Conservation (phyloP, 2,329 filamentous ascomycete genomes). For the Fusarium xyrophilum region DNA sequence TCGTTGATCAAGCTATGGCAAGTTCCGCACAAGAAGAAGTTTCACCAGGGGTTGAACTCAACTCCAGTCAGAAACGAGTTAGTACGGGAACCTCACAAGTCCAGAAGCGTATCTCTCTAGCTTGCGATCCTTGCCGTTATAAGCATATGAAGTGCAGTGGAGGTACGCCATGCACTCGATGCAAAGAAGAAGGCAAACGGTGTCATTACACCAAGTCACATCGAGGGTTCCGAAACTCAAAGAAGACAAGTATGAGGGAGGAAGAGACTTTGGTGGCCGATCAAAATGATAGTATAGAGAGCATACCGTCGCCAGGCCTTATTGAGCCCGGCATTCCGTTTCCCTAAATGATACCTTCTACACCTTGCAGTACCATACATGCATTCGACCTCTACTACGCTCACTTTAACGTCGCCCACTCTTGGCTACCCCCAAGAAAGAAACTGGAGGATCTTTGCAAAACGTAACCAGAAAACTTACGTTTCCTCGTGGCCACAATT, state of each 20-base stretch:
- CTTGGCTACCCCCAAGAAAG: constrained; percentile 34
- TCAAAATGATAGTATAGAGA: constrained; percentile 7
- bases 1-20: constrained; percentile 24
- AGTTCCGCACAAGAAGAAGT: constrained; percentile 3
- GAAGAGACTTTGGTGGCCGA: neutral
- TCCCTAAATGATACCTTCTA: neutral
- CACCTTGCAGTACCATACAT: constrained; percentile 1
- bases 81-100: constrained; percentile 22
- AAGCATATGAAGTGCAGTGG: constrained; percentile 38
- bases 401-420: constrained; percentile 36
- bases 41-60: constrained; percentile 1
- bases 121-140: constrained; percentile 33
- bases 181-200: constrained; percentile 14
- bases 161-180: constrained; percentile 25
- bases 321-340: neutral
- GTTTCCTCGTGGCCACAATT: constrained; percentile 20
- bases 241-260: constrained; percentile 20
- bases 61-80: constrained; percentile 10
- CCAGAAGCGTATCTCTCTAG: constrained; percentile 30
- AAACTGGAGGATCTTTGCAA: constrained; percentile 11
- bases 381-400: constrained; percentile 35
- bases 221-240: constrained; percentile 29
- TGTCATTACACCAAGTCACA: constrained; percentile 34
- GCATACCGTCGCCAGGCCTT: constrained; percentile 18
- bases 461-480: neutral